Base-by-base conservation (phyloP, 345 rosid genomes). In the Salix purpurea region DNA sequence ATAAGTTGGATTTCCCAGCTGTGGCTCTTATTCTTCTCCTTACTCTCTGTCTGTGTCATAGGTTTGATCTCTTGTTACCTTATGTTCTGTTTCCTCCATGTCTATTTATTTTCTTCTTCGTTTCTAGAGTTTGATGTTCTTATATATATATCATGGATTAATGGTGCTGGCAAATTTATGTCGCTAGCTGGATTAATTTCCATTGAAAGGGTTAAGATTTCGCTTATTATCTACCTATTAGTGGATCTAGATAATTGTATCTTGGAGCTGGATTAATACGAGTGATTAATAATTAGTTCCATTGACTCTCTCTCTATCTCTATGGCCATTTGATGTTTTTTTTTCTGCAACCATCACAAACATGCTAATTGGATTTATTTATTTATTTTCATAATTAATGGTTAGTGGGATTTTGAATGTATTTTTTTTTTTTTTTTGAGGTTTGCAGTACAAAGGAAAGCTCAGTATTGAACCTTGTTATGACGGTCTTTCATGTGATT, bases 401-500 rank as follows among this genome's bases (percentile, higher is more conserved):
- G 50, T 28, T 71, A 13, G 26, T 48, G 28, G 65, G 79, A 40
- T 76, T 60, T 70, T 81, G 79, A 86, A 68, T 83, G 84, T 28
- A 2, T 32, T 30, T 74, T 28, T 68, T 52, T 61, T 34, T 40
- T 66, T 10, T 28, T 39, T 73, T 39, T 39, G n/a, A 42, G 58
- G 62, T 48, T 76, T 87, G 87, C 97, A 92, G 98, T 79, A 94
- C 98, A 61, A 94, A 92, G 90, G 95, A 94, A 73, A 91, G 97
- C 86, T 94, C 98, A 8, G 83, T 84, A 65, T 50, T 92, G 89
- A 94, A 94, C 89, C 83, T 91, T 18, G 75, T 89, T 15, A 94
- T 94, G 94, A 94, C 98, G 67, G 85, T 88, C 78, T 90, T 89
- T 73, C 98, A 92, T 79, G 83, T 92, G 67, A n/a, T 90, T 42